Base-by-base conservation (phyloP, 805 yeast genomes). In the Yamadazyma ubonensis region DNA sequence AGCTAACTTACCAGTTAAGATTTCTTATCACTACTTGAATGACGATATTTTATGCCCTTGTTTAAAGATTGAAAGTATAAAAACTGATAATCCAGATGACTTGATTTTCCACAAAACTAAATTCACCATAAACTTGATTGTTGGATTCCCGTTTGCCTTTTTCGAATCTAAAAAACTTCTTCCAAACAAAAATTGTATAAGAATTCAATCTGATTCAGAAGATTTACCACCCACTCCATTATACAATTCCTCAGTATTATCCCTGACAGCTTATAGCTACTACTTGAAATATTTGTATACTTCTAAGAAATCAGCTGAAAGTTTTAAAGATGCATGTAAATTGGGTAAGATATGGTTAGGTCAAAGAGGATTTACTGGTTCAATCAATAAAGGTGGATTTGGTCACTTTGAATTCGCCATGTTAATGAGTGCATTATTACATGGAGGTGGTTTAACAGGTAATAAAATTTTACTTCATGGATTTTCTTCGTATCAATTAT, bases 341-440 rank as follows among this genome's bases (percentile, higher is more conserved):
- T 70, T 93, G 38, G 96, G 96, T 3, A 75, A 90, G 46, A 65
- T 93, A 40, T 93, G 99, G 99, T 71, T 93, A 29, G 74, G 78
- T 36, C 98, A 93, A 63, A 75, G 96, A 49, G 96, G 95, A 0
- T 78, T 88, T 43, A 71, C 77, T 8, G 79, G 95, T 0, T 62
- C 75, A 11, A 57, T 83, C 22, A 69, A 76, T 12, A 70, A 75
- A 30, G 86, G 86, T 22, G 98, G 98, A 0, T 91, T 93, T 60
- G 98, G 98, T 9, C 86, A 83, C 51, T 88, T 88, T 58, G 98
- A 93, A 64, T 89, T 89, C 59, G 82, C 89, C 21, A 65, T 83
- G 27, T 61, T 91, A 36, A 78, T 88, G 81, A 82, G 95, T 29
- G 84, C 89, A 1, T 65, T 93, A 39, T 67, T 93, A 30, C 79